Percentiles rank a stretch among this genome's conserved stretches.
phyloP scores from a whole-genome alignment of 129 eudicot species.

The Tagetes patula region DNA sequence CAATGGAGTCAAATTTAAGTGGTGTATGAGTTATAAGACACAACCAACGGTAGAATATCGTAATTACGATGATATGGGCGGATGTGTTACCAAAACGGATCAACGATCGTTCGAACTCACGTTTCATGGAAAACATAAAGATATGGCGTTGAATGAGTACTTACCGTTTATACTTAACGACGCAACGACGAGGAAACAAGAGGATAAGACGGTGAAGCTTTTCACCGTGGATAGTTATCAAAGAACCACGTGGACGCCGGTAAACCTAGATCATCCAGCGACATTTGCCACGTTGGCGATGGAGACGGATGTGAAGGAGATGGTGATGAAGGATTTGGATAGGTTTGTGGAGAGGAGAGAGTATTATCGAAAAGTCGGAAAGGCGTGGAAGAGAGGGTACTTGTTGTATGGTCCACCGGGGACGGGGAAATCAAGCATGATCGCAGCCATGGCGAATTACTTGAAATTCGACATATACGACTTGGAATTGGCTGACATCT shows the following conservation, averaged over 20 bases:
- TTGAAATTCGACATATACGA: conserved; percentile 67
- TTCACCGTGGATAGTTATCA: conserved; percentile 37
- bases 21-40: conserved; percentile 37
- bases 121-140: conserved; percentile 50
- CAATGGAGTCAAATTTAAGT: conserved; percentile 41
- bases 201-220: conserved; percentile 43
- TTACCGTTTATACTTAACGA: conserved; percentile 46
- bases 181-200: conserved; percentile 40
- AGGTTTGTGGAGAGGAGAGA: conserved; percentile 56
- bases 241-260: conserved; percentile 33
- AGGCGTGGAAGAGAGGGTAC: conserved; percentile 86
- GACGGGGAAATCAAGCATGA: conserved; percentile 66
- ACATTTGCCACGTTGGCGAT: conserved; percentile 65
- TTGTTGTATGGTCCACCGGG: conserved; percentile 83
- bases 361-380: conserved; percentile 55
- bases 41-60: conserved; percentile 17
- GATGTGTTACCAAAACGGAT: conserved; percentile 36
- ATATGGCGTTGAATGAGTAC: conserved; percentile 44
- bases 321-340: conserved; percentile 55
- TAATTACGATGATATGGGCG: conserved; percentile 39
- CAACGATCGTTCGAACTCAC: conserved; percentile 48
- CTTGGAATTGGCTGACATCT: conserved; percentile 55
- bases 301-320: conserved; percentile 47
- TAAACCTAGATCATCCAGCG: conserved; percentile 63
- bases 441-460: conserved; percentile 70